Percentiles rank a stretch among this genome's conserved stretches.
Conservation (phyloP, 495 filamentous ascomycete species). For the Pyronema domesticum region DNA sequence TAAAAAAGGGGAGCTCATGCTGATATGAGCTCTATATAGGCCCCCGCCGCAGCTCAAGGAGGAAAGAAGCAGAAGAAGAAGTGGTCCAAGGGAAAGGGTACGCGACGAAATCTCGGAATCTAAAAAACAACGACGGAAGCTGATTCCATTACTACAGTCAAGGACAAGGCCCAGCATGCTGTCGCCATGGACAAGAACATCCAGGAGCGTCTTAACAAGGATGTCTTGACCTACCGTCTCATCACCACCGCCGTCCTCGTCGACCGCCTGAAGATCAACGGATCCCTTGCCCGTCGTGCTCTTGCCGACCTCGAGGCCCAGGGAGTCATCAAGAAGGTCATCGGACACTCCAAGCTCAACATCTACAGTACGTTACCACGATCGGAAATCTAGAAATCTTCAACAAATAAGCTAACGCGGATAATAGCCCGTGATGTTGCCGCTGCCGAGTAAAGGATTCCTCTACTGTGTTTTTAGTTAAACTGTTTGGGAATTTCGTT, state of each 20-base stretch:
- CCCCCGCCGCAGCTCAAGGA: constrained; percentile 60
- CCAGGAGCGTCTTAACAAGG: constrained; percentile 23
- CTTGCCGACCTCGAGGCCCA: constrained; percentile 91
- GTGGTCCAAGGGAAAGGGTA: constrained; percentile 99
- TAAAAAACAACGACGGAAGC: constrained; percentile 3
- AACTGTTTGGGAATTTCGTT: background rate
- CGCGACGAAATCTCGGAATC: constrained; percentile 10
- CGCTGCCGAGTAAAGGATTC: constrained; percentile 8
- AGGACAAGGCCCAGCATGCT: constrained; percentile 99
- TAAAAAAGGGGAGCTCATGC: background rate
- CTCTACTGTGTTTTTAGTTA: constrained; percentile 1
- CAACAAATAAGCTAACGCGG: background rate
- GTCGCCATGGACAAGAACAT: constrained; percentile 39
- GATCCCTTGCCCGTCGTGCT: constrained; percentile 76
- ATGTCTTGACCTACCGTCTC: constrained; percentile 97
- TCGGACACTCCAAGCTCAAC: constrained; percentile 87
- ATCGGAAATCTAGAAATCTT: background rate
- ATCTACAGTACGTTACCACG: constrained; percentile 73
- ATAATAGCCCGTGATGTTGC: constrained; percentile 9
- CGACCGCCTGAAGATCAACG: constrained; percentile 99
- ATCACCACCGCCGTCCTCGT: constrained; percentile 97
- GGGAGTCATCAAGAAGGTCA: constrained; percentile 96
- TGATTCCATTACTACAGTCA: constrained; percentile 45
- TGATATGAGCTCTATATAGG: constrained; percentile 28
- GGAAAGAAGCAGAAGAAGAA: constrained; percentile 99